A percentile compares a stretch with the other conserved stretches of the same genome.
Evolutionary conservation across 2,329 filamentous ascomycete species (phyloP).

Genomic region (Xylariales sp.): DNA sequence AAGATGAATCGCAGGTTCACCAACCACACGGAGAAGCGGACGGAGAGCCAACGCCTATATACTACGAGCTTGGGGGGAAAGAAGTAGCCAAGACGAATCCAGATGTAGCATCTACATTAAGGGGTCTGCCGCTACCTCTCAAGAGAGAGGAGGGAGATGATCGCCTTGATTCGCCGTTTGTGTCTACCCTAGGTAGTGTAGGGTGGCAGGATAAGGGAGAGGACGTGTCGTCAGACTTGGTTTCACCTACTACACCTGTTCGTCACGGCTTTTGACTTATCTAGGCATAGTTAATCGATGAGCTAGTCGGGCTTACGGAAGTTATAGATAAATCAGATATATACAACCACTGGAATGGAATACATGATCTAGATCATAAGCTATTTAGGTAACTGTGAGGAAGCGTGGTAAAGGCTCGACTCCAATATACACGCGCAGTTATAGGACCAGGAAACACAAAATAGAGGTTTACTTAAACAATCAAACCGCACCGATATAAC

Average conservation of each 20-base stretch:
- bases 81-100: constrained; percentile 30
- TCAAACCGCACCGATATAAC: too few relatives aligned
- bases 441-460: too few relatives aligned
- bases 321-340: too few relatives aligned
- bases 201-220: constrained; percentile 40
- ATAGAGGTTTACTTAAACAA: too few relatives aligned
- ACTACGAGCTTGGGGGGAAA: constrained; percentile 46
- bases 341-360: too few relatives aligned
- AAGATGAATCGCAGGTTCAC: constrained; percentile 36
- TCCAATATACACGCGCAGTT: too few relatives aligned
- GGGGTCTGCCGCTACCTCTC: constrained; percentile 27
- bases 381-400: too few relatives aligned
- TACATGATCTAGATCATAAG: too few relatives aligned
- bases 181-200: constrained; percentile 45
- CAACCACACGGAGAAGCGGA: constrained; percentile 33
- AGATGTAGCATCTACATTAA: constrained; percentile 33
- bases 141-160: constrained; percentile 35
- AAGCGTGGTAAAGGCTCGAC: too few relatives aligned
- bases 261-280: constrained; percentile 1
- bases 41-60: constrained; percentile 37
- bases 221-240: constrained; percentile 42
- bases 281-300: neutral
- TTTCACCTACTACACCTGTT: constrained; percentile 45
- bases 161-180: constrained; percentile 42
- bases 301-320: neutral